A percentile compares a stretch with the other conserved stretches of the same genome.
phyloP scores from a whole-genome alignment of 306 rosid genomes.

The Citrullus amarus region DNA sequence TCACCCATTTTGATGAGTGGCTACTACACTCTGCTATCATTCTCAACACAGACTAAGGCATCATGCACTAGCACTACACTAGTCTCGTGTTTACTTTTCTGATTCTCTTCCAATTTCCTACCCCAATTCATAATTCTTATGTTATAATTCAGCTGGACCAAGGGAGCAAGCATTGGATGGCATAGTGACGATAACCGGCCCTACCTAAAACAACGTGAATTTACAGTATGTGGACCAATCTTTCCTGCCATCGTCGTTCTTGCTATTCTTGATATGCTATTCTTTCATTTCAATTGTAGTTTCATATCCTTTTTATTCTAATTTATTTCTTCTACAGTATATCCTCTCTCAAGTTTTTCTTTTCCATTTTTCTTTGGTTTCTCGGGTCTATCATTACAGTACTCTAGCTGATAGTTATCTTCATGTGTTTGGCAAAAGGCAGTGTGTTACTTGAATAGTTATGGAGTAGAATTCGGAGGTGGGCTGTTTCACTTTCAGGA shows the following conservation, averaged over 20 bases:
- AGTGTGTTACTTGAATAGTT: slow-evolving; percentile 72
- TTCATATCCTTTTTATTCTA: not conserved
- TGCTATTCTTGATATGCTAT: not conserved
- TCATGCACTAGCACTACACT: too few species aligned
- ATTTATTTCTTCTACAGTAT: not conserved
- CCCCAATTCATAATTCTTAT: too few species aligned
- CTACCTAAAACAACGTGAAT: slow-evolving; percentile 73
- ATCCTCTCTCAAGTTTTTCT: not conserved
- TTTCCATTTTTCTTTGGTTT: not conserved
- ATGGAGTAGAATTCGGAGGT: slow-evolving; percentile 60
- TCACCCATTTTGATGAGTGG: too few species aligned
- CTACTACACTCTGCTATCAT: too few species aligned
- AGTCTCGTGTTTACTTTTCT: too few species aligned
- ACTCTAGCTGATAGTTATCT: slow-evolving; percentile 19
- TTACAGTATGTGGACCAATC: slow-evolving; percentile 41
- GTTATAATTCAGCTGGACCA: slow-evolving; percentile 49
- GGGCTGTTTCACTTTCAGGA: slow-evolving; percentile 81
- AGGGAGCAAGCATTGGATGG: slow-evolving; percentile 93
- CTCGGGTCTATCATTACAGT: not conserved
- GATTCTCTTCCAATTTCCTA: too few species aligned
- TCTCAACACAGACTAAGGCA: too few species aligned
- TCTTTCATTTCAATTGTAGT: not conserved
- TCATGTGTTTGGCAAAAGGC: slow-evolving; percentile 42
- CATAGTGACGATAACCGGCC: slow-evolving; percentile 91
- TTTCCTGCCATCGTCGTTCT: not conserved